phyloP scores from a whole-genome alignment of 345 rosid genomes.

The Brassica incana region DNA sequence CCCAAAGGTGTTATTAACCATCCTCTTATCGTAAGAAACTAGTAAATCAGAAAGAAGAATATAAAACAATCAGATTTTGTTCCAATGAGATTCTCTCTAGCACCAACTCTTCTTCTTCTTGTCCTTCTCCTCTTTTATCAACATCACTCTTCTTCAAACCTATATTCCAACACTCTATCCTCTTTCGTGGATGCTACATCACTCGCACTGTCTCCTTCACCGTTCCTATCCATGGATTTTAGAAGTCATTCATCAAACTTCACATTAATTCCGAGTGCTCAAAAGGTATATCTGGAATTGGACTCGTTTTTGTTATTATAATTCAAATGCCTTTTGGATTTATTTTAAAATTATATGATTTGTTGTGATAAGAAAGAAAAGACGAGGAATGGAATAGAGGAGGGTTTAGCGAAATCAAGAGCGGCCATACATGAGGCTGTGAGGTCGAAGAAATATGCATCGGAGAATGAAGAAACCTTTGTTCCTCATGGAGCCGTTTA shows the following conservation, averaged over 20 bases:
- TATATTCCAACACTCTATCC: constrained; percentile 3
- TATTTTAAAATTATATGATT: neutral
- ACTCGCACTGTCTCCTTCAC: constrained; percentile 19
- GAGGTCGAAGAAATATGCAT: constrained; percentile 38
- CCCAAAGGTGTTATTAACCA: constrained; percentile 9
- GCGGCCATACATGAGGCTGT: constrained; percentile 49
- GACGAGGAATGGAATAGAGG: constrained; percentile 36
- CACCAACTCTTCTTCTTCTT: constrained; percentile 3
- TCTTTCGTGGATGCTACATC: constrained; percentile 26
- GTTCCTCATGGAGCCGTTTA: constrained; percentile 54
- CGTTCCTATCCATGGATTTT: constrained; percentile 11
- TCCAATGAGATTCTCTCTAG: constrained; percentile 23
- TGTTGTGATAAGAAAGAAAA: constrained; percentile 25
- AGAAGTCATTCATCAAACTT: constrained; percentile 11
- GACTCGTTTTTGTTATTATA: neutral
- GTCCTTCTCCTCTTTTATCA: constrained; percentile 11
- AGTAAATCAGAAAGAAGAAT: neutral
- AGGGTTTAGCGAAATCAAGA: constrained; percentile 49
- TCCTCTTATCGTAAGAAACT: constrained; percentile 1
- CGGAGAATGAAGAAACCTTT: constrained; percentile 41
- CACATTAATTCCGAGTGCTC: neutral
- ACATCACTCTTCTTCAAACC: constrained; percentile 8
- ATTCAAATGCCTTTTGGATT: neutral
- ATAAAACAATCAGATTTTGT: constrained; percentile 7
- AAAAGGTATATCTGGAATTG: constrained; percentile 4